Base-by-base conservation (phyloP, 306 rosid species). In the Alnus glutinosa region DNA sequence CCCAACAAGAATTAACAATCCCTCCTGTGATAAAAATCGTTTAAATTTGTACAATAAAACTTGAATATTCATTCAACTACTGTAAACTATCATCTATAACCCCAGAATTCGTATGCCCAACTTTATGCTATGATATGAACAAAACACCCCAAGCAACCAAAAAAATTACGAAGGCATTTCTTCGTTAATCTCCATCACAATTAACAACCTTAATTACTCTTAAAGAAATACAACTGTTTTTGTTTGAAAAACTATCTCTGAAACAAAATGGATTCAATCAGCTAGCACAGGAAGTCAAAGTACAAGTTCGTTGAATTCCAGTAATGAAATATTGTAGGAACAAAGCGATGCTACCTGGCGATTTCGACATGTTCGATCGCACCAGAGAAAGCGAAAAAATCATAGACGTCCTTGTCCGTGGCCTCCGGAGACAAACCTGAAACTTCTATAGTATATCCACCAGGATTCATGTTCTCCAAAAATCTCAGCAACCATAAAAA, bases 331-430 rank as follows among this genome's bases (percentile, higher is more conserved):
- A 36, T 55, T 58, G 9, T n/a, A 8, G 14, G 16, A 46, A 47
- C 1, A 55, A 39, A 28, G 18, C 9, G 19, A 47, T 1, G 1
- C n/a, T 75, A 90, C 97, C 96, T 87, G 84, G 87, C 71, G 76
- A 94, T 90, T 77, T 90, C 97, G 67, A 94, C 86, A 50, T 88
- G 85, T 15, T 89, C 88, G 73, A 94, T 87, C 48, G 85, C 76
- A 73, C 98, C 97, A 36, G 93, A 94, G 83, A 90, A 89, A 76
- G 96, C 84, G 86, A 90, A 94, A 81, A 94, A 94, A 23, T 92
- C 94, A 76, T 47, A 81, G 70, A 94, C 86, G 78, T 94, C 97
- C 50, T 87, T 87, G 81, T 94, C 98, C 0, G 92, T 86, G 44
- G 90, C 94, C 49, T 82, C 78, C 0, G 97, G 90, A n/a, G 98